These are phyloP conservation scores for Trichoderma harzianum DNA, from an alignment of 2,329 filamentous ascomycete genomes.

Conservation along the genomic window DNA sequence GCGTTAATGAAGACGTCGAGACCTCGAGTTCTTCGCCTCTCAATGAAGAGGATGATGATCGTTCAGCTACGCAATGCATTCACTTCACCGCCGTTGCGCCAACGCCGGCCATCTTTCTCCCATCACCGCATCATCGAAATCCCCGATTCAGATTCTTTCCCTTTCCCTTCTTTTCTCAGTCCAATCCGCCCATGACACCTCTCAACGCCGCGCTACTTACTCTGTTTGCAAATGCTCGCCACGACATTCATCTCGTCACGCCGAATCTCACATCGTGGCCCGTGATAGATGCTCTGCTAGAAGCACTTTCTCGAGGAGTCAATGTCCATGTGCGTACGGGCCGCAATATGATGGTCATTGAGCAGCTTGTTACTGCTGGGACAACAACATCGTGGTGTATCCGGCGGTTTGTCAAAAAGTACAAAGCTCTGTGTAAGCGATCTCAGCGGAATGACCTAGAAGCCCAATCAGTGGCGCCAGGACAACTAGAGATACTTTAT, in stretches of 20 bases:
- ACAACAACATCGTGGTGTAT: slow-evolving; percentile 69
- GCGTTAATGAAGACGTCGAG: slow-evolving; percentile 2
- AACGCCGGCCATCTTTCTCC: slow-evolving; percentile 62
- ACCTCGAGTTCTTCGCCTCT: slow-evolving; percentile 17
- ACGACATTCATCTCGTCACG: slow-evolving; percentile 66
- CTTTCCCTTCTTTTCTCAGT: slow-evolving; percentile 51
- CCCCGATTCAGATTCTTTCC: slow-evolving; percentile 60
- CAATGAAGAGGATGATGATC: slow-evolving; percentile 15
- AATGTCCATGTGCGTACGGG: slow-evolving; percentile 66
- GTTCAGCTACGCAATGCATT: slow-evolving; percentile 32
- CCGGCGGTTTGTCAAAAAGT: slow-evolving; percentile 53
- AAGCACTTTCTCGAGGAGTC: slow-evolving; percentile 62
- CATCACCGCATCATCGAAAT: slow-evolving; percentile 69
- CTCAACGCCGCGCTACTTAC: slow-evolving; percentile 64
- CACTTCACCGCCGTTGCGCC: slow-evolving; percentile 24
- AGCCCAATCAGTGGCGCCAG: slow-evolving; percentile 39
- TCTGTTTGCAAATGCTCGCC: slow-evolving; percentile 55
- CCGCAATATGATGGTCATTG: slow-evolving; percentile 68
- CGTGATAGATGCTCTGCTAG: slow-evolving; percentile 58
- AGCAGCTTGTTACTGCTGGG: slow-evolving; percentile 76
- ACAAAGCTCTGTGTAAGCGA: slow-evolving; percentile 36
- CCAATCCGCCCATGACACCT: slow-evolving; percentile 58
- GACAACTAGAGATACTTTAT: slow-evolving; percentile 56
- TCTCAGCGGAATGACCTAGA: slow-evolving; percentile 37
- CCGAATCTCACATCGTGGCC: slow-evolving; percentile 72